Base-by-base conservation (phyloP, 306 rosid genomes). In the Ormosia emarginata region DNA sequence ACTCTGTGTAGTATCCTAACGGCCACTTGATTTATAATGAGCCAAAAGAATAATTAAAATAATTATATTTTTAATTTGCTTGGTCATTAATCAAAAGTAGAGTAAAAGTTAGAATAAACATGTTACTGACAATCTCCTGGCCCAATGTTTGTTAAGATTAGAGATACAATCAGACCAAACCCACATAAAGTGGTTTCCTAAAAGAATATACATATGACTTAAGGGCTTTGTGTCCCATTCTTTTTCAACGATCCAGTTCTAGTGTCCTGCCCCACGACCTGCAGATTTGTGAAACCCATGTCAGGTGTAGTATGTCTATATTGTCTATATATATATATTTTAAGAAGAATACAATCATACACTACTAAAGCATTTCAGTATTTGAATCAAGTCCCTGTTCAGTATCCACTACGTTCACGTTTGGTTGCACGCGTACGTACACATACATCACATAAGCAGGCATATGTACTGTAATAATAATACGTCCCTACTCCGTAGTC, bases 141-240 rank as follows among this genome's bases (percentile, higher is more conserved):
- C 70, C 83, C 83, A 44, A 40, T 29, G 69, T 32, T n/a, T 68
- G 69, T 79, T 68, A 33, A 67, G 46, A 58, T 82, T 67, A 57
- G 32, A 58, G 46, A 11, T 68, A 59, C 30, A 59, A 46, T 11
- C 18, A 13, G 55, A 70, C 5, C 67, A 63, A 78, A 63, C 46
- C 79, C 73, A 67, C 62, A 53, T 12, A 78, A 78, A 62, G 72
- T n/a, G 53, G 24, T 71, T 83, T 53, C 68, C 75, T 52, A 83
- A 83, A 63, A 67, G 79, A 78, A 39, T 73, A 82, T 55, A 18
- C 65, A 75, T 52, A 52, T 29, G 41, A 68, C 52, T 76, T 69
- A 33, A 69, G 74, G 67, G 67, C 61, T 43, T 63, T 30, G 53
- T 55, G 71, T 77, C 74, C 43, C 62, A 61, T 70, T 70, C 74